These are phyloP conservation scores for Crucihimalaya himalaica DNA, from an alignment of 345 rosid species.

Conservation along the genomic window DNA sequence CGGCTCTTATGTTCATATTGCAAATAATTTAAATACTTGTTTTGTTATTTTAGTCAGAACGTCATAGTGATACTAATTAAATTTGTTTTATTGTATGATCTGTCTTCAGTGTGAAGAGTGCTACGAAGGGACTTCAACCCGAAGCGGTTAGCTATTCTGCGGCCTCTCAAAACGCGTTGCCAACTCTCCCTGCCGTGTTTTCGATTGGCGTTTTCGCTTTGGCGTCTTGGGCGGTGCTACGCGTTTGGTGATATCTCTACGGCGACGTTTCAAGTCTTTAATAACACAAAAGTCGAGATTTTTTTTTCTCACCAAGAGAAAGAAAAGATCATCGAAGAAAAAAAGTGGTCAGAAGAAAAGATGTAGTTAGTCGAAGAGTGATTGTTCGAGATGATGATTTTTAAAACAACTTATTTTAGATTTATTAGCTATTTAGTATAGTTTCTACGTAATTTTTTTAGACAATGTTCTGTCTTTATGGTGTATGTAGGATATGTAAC, in stretches of 20 bases:
- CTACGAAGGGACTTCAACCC: conserved; percentile 24
- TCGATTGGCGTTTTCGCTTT: conserved; percentile 10
- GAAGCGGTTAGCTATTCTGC: conserved; percentile 40
- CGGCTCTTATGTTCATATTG: conserved; percentile 33
- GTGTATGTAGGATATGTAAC: background rate
- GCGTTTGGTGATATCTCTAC: conserved; percentile 23
- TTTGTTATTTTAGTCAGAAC: too few relatives aligned
- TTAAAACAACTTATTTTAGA: conserved; percentile 2
- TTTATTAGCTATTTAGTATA: background rate
- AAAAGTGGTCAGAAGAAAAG: background rate
- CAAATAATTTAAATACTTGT: background rate
- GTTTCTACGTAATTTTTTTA: conserved; percentile 5
- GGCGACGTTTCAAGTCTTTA: background rate
- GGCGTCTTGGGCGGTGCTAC: conserved; percentile 24
- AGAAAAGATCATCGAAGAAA: background rate
- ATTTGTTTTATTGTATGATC: background rate
- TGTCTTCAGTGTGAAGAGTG: conserved; percentile 38
- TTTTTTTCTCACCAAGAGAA: background rate
- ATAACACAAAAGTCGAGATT: conserved; percentile 12
- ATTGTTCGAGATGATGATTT: background rate
- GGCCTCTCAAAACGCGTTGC: conserved; percentile 26
- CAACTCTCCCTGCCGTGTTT: conserved; percentile 7
- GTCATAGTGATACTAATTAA: background rate
- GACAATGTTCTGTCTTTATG: conserved; percentile 24
- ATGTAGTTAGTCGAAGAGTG: background rate